These are phyloP conservation scores for Miscanthus sacchariflorus DNA, from an alignment of 202 grass and related monocot species.

Conservation along the genomic window DNA sequence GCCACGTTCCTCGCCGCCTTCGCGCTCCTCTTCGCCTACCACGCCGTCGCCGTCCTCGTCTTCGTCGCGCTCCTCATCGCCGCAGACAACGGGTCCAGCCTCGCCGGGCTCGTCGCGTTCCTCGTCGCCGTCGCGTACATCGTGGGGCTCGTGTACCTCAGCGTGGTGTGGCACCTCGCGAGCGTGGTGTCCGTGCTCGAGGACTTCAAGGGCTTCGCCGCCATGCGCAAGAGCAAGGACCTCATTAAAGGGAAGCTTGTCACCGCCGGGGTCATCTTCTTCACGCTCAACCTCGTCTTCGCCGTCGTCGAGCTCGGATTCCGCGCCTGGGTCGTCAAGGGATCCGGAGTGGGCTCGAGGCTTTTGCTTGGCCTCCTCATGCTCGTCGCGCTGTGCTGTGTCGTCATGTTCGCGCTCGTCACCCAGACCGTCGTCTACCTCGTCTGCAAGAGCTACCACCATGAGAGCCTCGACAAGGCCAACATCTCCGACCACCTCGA, in stretches of 20 bases:
- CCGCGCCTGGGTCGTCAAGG: constrained; percentile 58
- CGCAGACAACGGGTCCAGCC: constrained; percentile 43
- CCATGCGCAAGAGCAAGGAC: constrained; percentile 76
- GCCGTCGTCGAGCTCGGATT: constrained; percentile 64
- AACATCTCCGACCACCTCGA: constrained; percentile 88
- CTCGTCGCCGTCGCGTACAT: constrained; percentile 55
- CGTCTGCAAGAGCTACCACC: constrained; percentile 94
- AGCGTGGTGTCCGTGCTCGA: constrained; percentile 96
- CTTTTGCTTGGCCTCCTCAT: constrained; percentile 46
- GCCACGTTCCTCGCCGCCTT: constrained; percentile 85
- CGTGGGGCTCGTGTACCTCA: constrained; percentile 68
- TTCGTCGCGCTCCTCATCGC: constrained; percentile 55
- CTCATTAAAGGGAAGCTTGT: constrained; percentile 73
- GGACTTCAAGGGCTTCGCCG: constrained; percentile 72
- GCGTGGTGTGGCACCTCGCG: constrained; percentile 91
- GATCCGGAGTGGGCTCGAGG: constrained; percentile 10
- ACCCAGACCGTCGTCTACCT: constrained; percentile 90
- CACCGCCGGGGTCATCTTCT: constrained; percentile 55
- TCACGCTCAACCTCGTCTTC: constrained; percentile 75
- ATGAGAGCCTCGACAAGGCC: constrained; percentile 94
- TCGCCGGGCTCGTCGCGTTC: constrained; percentile 40
- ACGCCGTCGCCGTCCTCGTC: constrained; percentile 45
- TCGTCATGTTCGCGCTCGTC: constrained; percentile 79
- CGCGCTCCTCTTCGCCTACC: constrained; percentile 72
- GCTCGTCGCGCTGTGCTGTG: constrained; percentile 56